Evolutionary conservation across 176 grass and related monocot species (phyloP).

Genomic region (Aegilops longissima): DNA sequence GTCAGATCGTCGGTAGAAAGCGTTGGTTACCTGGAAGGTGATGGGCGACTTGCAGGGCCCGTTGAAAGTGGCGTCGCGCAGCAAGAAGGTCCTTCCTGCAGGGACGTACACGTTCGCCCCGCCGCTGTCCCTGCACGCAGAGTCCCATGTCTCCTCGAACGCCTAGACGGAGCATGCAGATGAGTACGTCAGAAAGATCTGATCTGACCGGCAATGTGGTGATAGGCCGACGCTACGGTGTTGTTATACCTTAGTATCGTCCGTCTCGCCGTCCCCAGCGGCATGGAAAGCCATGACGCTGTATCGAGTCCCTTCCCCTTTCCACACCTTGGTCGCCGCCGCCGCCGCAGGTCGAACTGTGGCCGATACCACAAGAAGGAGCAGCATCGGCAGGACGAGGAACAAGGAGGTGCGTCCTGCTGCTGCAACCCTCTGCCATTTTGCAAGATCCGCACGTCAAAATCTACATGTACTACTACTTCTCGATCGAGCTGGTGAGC

Average conservation of each 20-base stretch:
- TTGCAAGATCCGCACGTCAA: background rate
- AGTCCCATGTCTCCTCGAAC: constrained; percentile 50
- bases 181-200: background rate
- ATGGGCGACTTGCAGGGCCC: constrained; percentile 50
- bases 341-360: background rate
- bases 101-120: constrained; percentile 37
- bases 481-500: background rate
- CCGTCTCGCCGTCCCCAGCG: constrained; percentile 41
- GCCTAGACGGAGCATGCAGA: constrained; percentile 17
- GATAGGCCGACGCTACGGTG: background rate
- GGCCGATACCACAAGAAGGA: constrained; percentile 23
- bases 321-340: background rate
- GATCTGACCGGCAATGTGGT: background rate
- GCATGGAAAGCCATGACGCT: constrained; percentile 48
- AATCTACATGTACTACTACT: background rate
- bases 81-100: constrained; percentile 37
- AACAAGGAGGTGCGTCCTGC: background rate
- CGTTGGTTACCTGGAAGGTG: constrained; percentile 40
- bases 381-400: background rate
- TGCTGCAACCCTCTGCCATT: background rate
- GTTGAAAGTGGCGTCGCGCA: constrained; percentile 24
- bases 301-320: constrained; percentile 1
- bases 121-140: constrained; percentile 23
- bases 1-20: background rate
- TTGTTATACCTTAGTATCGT: constrained; percentile 46